Percentiles rank a stretch among this genome's conserved stretches.
Conservation (phyloP, 148 eudicot species). For the Simmondsia chinensis region DNA sequence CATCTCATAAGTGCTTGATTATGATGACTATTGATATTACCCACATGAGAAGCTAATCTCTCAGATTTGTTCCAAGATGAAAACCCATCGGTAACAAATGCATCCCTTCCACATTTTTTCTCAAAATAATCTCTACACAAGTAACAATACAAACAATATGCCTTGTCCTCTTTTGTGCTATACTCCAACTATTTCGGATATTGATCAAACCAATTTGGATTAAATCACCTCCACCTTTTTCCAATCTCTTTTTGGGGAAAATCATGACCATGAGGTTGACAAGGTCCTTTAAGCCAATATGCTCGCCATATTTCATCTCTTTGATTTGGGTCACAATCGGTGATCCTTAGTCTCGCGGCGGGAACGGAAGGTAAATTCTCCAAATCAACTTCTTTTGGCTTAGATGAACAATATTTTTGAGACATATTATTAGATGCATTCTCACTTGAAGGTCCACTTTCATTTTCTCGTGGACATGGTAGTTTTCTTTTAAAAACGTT, state of each 20-base stretch:
- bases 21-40: constrained; percentile 3
- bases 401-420: no score
- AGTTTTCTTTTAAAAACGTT: no score
- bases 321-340: background rate
- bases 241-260: background rate
- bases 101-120: background rate
- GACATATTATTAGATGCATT: no score
- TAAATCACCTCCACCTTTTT: background rate
- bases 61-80: constrained; percentile 3
- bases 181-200: constrained; percentile 3
- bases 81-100: constrained; percentile 2
- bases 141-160: constrained; percentile 3
- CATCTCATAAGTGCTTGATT: background rate
- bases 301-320: background rate
- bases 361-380: constrained; percentile 1
- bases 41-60: background rate
- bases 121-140: background rate
- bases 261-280: background rate
- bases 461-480: no score
- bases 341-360: background rate
- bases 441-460: no score
- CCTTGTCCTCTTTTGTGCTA: background rate
- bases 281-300: background rate
- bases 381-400: constrained; percentile 7
- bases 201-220: constrained; percentile 1